Evolutionary conservation across 176 grass and related monocot genomes (phyloP).

Genomic region (Avena sativa): DNA sequence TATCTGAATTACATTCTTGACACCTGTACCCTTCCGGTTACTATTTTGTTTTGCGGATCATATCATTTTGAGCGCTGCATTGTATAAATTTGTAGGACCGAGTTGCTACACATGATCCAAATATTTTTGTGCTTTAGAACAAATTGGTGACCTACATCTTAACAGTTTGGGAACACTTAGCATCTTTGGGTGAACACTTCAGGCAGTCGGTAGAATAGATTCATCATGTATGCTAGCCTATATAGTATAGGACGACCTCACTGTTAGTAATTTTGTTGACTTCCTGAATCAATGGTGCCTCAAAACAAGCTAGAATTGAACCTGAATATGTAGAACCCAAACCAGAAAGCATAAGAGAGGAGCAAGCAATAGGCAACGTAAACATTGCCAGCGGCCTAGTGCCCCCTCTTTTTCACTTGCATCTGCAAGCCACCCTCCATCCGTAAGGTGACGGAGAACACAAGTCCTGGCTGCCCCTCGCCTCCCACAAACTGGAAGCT

Average conservation of each 20-base stretch:
- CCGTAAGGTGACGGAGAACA: constrained; percentile 60
- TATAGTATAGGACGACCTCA: neutral
- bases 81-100: neutral
- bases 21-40: constrained; percentile 14
- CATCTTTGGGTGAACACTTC: neutral
- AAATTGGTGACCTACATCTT: neutral
- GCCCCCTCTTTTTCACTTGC: constrained; percentile 39
- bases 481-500: constrained; percentile 37
- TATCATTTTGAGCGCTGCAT: neutral
- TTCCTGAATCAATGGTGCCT: neutral
- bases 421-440: constrained; percentile 67
- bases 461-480: constrained; percentile 27
- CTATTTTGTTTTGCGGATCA: constrained; percentile 6
- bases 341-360: neutral
- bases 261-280: constrained; percentile 1
- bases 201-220: neutral
- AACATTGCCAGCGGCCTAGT: neutral
- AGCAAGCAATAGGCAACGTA: neutral
- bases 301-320: neutral
- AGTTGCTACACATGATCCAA: neutral
- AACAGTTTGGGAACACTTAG: neutral
- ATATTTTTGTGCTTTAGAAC: constrained; percentile 11
- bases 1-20: constrained; percentile 21
- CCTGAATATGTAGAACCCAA: neutral
- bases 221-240: neutral